Evolutionary conservation across 2,329 filamentous ascomycete genomes (phyloP).

Genomic region (Cladophialophora carrionii): DNA sequence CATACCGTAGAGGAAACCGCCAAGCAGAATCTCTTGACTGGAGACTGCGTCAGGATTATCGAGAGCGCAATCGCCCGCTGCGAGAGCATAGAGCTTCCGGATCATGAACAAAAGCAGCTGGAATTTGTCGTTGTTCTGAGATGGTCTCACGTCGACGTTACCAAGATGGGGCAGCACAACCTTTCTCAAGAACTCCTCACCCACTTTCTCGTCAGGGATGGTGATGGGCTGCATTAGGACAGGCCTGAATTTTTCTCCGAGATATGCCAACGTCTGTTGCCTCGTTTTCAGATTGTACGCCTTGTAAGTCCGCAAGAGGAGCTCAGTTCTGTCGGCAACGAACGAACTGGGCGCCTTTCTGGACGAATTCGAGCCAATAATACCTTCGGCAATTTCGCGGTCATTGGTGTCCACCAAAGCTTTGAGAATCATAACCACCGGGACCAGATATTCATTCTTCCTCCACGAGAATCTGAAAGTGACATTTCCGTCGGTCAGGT

Average conservation of each 20-base stretch:
- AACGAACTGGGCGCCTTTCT: conserved; percentile 86
- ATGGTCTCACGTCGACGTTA: conserved; percentile 78
- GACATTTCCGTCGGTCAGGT: conserved; percentile 91
- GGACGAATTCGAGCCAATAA: conserved; percentile 77
- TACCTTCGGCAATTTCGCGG: conserved; percentile 90
- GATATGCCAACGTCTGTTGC: conserved; percentile 78
- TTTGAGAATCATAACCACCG: conserved; percentile 95
- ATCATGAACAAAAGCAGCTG: conserved; percentile 94
- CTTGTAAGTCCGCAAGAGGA: conserved; percentile 91
- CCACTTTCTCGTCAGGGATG: conserved; percentile 84
- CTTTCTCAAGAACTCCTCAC: conserved; percentile 85
- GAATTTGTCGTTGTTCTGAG: conserved; percentile 90
- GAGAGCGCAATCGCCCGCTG: conserved; percentile 86
- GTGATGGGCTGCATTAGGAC: conserved; percentile 83
- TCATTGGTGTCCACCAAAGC: conserved; percentile 95
- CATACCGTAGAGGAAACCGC: conserved; percentile 91
- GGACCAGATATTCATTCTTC: conserved; percentile 95
- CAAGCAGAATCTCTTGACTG: conserved; percentile 91
- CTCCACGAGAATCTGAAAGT: conserved; percentile 98
- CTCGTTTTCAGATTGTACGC: conserved; percentile 81
- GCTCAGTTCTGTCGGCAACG: conserved; percentile 89
- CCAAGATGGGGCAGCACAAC: conserved; percentile 92
- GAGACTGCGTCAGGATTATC: conserved; percentile 97
- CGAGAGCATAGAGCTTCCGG: conserved; percentile 89
- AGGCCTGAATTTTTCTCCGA: conserved; percentile 88